Conservation (phyloP, 805 yeast genomes). For the Candida silvicultrix region DNA sequence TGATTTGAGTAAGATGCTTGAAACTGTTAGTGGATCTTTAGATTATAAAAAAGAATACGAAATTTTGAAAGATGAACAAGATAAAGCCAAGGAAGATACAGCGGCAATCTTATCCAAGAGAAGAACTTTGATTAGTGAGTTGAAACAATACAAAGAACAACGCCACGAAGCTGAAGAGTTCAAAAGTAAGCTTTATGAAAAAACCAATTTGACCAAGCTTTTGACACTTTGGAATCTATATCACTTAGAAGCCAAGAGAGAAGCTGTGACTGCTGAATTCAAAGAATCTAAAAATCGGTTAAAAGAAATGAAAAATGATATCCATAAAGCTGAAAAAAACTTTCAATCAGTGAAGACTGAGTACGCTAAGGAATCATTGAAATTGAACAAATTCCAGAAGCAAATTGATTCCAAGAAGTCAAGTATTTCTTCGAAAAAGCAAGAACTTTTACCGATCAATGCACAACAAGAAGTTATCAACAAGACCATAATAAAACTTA, state of each 20-base stretch:
- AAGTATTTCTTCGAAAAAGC: conserved; percentile 36
- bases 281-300: conserved; percentile 22
- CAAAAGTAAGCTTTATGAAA: conserved; percentile 46
- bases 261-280: conserved; percentile 17
- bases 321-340: conserved; percentile 29
- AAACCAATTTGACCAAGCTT: conserved; percentile 36
- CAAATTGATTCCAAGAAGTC: conserved; percentile 29
- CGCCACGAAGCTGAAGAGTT: conserved; percentile 64
- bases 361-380: conserved; percentile 40
- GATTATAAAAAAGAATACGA: conserved; percentile 68
- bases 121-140: conserved; percentile 64
- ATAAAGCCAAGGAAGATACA: conserved; percentile 57
- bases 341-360: conserved; percentile 33
- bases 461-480: conserved; percentile 45
- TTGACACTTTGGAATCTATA: conserved; percentile 59
- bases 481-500: conserved; percentile 40
- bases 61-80: conserved; percentile 52
- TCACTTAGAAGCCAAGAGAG: conserved; percentile 42
- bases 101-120: conserved; percentile 60
- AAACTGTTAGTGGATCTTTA: conserved; percentile 76
- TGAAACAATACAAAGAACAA: conserved; percentile 73
- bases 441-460: conserved; percentile 53
- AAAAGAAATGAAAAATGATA: conserved; percentile 26
- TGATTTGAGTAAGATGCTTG: conserved; percentile 70
- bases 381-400: conserved; percentile 34